Percentiles rank a stretch among this genome's conserved stretches.
Evolutionary conservation across 106 monocot species (phyloP).

Genomic region (Narthecium ossifragum): DNA sequence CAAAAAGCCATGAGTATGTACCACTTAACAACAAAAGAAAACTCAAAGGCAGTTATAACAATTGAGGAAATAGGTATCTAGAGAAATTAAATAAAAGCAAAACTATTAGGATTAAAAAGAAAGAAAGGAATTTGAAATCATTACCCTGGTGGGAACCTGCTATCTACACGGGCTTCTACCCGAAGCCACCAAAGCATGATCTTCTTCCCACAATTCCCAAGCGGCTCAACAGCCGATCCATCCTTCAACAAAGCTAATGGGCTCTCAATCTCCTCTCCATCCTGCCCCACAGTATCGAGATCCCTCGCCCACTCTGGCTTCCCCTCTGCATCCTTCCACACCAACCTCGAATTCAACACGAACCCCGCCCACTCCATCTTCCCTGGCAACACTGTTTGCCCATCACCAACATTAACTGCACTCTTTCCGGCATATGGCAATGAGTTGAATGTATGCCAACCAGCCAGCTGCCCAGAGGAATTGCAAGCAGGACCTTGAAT

Average conservation of each 20-base stretch:
- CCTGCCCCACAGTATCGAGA: constrained; percentile 34
- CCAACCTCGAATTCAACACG: constrained; percentile 69
- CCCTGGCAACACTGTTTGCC: constrained; percentile 36
- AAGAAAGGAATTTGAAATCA: constrained; percentile 15
- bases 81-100: background rate
- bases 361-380: constrained; percentile 88
- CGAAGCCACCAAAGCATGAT: constrained; percentile 81
- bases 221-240: constrained; percentile 52
- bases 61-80: background rate
- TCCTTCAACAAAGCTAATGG: constrained; percentile 62
- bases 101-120: background rate
- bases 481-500: constrained; percentile 84
- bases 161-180: constrained; percentile 66
- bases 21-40: no score
- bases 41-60: no score
- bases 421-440: constrained; percentile 32
- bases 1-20: no score
- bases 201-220: constrained; percentile 83
- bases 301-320: constrained; percentile 63
- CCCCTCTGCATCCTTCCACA: constrained; percentile 53
- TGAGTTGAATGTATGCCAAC: constrained; percentile 73
- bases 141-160: constrained; percentile 78
- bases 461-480: constrained; percentile 52
- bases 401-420: constrained; percentile 51
- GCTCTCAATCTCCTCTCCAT: constrained; percentile 44